These are phyloP conservation scores for Tetragonia tetragonoides DNA, from an alignment of 148 eudicot genomes.

Conservation along the genomic window DNA sequence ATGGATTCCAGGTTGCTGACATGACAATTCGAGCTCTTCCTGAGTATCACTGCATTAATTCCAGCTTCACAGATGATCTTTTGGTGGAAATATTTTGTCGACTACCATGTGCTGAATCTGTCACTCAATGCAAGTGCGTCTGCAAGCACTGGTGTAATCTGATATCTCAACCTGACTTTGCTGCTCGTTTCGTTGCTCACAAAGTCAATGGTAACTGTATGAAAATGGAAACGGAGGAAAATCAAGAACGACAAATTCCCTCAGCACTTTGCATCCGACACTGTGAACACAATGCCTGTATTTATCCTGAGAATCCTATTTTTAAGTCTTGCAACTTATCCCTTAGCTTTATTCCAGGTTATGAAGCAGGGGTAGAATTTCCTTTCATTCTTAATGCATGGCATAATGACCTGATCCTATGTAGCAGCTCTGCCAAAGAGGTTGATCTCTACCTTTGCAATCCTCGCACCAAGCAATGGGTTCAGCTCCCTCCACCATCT, in stretches of 20 bases:
- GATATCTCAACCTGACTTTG: too few relatives aligned
- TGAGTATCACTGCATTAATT: too few relatives aligned
- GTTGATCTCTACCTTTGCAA: not conserved
- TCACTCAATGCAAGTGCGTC: too few relatives aligned
- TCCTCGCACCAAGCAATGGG: slow-evolving; percentile 5
- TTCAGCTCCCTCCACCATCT: not conserved
- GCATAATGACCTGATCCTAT: not conserved
- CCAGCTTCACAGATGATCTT: too few relatives aligned
- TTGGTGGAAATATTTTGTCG: too few relatives aligned
- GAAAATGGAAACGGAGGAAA: not conserved
- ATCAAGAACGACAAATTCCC: not conserved
- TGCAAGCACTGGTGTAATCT: too few relatives aligned
- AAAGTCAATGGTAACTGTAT: too few relatives aligned
- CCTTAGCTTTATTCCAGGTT: not conserved
- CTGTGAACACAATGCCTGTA: too few relatives aligned
- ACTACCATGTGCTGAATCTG: too few relatives aligned
- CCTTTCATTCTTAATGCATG: not conserved
- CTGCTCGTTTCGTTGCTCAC: too few relatives aligned
- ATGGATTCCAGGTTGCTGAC: too few relatives aligned
- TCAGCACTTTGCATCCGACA: not conserved
- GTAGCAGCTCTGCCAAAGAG: not conserved
- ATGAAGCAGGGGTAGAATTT: not conserved
- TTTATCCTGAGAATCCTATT: not conserved
- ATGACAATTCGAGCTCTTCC: too few relatives aligned
- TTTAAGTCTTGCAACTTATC: not conserved